phyloP scores from a whole-genome alignment of 148 eudicot species.

The Vaccinium corymbosum region DNA sequence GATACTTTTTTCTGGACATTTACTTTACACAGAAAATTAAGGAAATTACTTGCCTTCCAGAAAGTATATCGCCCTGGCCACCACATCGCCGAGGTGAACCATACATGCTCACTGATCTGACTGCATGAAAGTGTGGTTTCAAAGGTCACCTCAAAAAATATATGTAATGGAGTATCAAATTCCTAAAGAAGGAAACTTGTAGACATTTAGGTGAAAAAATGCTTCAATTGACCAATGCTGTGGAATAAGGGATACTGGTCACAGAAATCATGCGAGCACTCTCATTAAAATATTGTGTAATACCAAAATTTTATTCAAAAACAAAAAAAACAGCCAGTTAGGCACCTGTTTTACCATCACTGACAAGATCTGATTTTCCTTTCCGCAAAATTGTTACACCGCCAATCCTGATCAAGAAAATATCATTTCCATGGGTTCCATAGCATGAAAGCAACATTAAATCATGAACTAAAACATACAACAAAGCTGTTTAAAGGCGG shows the following conservation, averaged over 20 bases:
- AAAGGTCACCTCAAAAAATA: background rate
- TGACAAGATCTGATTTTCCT: slow-evolving; percentile 79
- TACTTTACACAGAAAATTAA: background rate
- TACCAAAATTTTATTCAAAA: background rate
- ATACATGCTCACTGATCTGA: slow-evolving; percentile 63
- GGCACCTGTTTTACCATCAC: slow-evolving; percentile 80
- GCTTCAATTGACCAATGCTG: background rate
- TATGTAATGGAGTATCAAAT: background rate
- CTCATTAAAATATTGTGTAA: background rate
- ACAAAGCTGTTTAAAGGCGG: background rate
- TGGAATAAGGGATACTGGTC: background rate
- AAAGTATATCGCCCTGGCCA: slow-evolving; percentile 97
- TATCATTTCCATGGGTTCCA: slow-evolving; percentile 4
- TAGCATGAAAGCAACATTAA: background rate
- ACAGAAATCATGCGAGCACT: background rate
- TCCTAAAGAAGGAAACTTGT: background rate
- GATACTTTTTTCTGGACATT: background rate
- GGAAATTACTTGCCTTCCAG: slow-evolving; percentile 66
- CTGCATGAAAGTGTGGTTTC: slow-evolving; percentile 38
- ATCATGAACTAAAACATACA: background rate
- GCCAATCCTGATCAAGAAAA: slow-evolving; percentile 61
- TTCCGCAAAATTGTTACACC: slow-evolving; percentile 75
- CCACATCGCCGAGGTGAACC: slow-evolving; percentile 99
- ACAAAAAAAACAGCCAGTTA: background rate
- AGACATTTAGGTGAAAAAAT: background rate